These are phyloP conservation scores for Xylariomycetidae sp. DNA, from an alignment of 2,329 filamentous ascomycete genomes.

Conservation along the genomic window DNA sequence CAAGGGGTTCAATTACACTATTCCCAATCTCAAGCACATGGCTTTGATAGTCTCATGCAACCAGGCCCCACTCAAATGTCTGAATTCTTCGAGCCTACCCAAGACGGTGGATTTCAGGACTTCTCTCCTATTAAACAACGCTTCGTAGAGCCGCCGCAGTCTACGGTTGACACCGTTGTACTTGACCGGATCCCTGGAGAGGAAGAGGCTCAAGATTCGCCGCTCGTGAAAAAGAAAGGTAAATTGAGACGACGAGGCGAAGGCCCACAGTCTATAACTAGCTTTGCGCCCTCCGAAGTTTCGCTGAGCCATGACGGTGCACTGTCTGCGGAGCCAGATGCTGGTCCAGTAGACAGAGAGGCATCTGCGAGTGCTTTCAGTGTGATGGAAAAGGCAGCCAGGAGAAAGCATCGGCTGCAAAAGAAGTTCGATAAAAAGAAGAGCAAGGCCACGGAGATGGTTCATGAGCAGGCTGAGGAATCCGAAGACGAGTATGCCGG, in stretches of 20 bases:
- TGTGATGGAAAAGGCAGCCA: slow-evolving; percentile 63
- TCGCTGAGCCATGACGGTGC: slow-evolving; percentile 18
- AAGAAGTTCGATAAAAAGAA: slow-evolving; percentile 75
- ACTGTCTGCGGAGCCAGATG: slow-evolving; percentile 31
- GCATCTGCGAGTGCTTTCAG: slow-evolving; percentile 52
- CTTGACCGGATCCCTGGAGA: slow-evolving; percentile 34
- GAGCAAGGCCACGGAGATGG: slow-evolving; percentile 79
- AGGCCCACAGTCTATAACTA: slow-evolving; percentile 11
- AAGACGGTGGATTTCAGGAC: slow-evolving; percentile 72
- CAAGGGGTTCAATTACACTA: slow-evolving; percentile 51
- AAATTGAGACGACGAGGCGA: slow-evolving; percentile 33
- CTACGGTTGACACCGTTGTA: slow-evolving; percentile 68
- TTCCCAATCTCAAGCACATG: slow-evolving; percentile 56
- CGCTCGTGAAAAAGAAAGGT: slow-evolving; percentile 58
- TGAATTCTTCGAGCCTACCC: slow-evolving; percentile 69
- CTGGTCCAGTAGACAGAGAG: slow-evolving; percentile 4
- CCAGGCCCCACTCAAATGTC: slow-evolving; percentile 58
- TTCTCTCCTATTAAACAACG: slow-evolving; percentile 67
- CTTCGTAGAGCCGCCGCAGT: slow-evolving; percentile 60
- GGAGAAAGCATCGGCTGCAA: slow-evolving; percentile 45
- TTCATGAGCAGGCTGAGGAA: slow-evolving; percentile 92
- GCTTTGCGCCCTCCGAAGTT: slow-evolving; percentile 42
- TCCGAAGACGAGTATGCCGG: slow-evolving; percentile 98
- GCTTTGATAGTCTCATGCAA: slow-evolving; percentile 51
- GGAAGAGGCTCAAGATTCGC: slow-evolving; percentile 54